Base-by-base conservation (phyloP, 2,329 filamentous ascomycete genomes). In the Ilyonectria robusta region DNA sequence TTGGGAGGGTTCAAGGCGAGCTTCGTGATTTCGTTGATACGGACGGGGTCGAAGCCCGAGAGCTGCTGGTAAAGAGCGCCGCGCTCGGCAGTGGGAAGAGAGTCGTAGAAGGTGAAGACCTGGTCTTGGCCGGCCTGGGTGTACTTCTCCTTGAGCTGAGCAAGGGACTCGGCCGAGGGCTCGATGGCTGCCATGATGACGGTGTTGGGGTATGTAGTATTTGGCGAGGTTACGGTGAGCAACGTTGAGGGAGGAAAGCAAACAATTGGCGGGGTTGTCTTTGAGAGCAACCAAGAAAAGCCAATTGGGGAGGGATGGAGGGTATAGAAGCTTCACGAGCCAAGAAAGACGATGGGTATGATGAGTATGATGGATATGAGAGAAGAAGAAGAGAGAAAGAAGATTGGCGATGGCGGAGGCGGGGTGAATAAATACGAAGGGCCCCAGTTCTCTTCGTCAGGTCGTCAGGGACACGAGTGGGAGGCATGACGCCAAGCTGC, bases 11-110 rank as follows among this genome's bases (percentile, higher is more conserved):
- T 89, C 71, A 98, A 87, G 67, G 95, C 94, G 79, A 89, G 91
- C 73, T 95, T 85, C 77, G 93, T 92, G 81, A 98, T 92, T 75
- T 92, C 88, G 85, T 96, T 97, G 88, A 98, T 95, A 84, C 93
- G 89, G 66, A 88, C 86, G 63, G 95, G 95, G 80, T 98, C 90
- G 84, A 98, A 94, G 77, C 86, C 86, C 71, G 88, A 88, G 67
- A 98, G 88, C 83, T 98, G 96, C 76, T 92, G 84, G 86, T 91
- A 97, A 65, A 99, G 89, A 9, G 86, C 81, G 50, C 91, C 90
- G 84, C 97, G 94, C 71, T 98, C 94, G 59, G 86, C 81, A 19
- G 87, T 83, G 69, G 86, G 85, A 70, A 99, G 91, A 69, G 91
- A 88, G 78, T 98, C 94, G 85, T 93, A 97, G 83, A 84, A 98